Conservation (phyloP, 2,329 filamentous ascomycete genomes). For the Periconia digitata region DNA sequence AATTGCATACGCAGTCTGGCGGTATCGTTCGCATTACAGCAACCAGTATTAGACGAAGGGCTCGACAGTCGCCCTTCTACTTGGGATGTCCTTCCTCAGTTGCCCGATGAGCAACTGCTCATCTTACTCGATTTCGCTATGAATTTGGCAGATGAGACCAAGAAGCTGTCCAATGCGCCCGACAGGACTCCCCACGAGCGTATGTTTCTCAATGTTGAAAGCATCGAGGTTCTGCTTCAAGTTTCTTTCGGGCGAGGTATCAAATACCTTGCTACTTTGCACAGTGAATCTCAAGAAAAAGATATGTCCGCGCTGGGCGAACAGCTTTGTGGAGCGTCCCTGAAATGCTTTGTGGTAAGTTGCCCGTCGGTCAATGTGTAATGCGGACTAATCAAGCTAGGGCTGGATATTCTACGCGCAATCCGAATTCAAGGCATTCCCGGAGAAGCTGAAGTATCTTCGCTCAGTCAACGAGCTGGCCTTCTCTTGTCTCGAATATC, state of each 20-base stretch:
- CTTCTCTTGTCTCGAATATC: constrained; percentile 62
- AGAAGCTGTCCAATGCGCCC: constrained; percentile 67
- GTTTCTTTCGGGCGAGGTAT: constrained; percentile 41
- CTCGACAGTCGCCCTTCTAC: constrained; percentile 49
- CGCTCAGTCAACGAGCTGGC: constrained; percentile 61
- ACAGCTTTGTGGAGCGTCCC: constrained; percentile 35
- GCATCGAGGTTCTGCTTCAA: constrained; percentile 53
- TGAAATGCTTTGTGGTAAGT: constrained; percentile 39
- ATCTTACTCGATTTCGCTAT: constrained; percentile 67
- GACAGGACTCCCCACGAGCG: constrained; percentile 52
- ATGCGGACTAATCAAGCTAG: constrained; percentile 44
- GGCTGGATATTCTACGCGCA: constrained; percentile 76
- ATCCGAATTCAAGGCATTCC: constrained; percentile 60
- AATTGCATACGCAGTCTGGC: constrained; percentile 65
- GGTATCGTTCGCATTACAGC: constrained; percentile 56
- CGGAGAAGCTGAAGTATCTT: constrained; percentile 60
- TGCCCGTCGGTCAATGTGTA: background rate
- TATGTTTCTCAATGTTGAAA: constrained; percentile 55
- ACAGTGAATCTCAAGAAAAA: background rate
- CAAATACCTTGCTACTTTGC: constrained; percentile 32
- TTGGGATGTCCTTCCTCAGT: constrained; percentile 47
- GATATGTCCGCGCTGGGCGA: constrained; percentile 31
- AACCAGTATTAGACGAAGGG: constrained; percentile 51
- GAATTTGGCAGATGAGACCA: constrained; percentile 65
- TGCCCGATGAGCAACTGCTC: constrained; percentile 56